Percentiles rank a stretch among this genome's conserved stretches.
Evolutionary conservation across 148 eudicot species (phyloP).

Genomic region (Rhododendron ferrugineum): DNA sequence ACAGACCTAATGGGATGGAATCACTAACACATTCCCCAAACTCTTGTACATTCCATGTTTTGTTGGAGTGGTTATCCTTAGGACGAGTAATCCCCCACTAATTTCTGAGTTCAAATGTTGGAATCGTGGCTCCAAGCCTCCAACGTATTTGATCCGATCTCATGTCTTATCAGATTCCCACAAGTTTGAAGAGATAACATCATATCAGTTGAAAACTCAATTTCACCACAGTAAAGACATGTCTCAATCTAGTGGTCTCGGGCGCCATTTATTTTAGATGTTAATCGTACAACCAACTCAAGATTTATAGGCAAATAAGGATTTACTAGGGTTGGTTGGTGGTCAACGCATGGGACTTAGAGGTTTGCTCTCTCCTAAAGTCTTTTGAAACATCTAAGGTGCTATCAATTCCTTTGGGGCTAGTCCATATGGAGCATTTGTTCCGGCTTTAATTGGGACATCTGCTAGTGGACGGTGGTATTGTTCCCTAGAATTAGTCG

Average conservation of each 20-base stretch:
- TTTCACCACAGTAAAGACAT: not conserved
- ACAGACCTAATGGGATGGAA: not conserved
- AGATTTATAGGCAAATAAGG: not conserved
- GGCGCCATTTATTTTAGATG: not conserved
- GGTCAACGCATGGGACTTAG: not conserved
- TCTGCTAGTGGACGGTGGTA: not conserved
- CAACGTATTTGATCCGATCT: not conserved
- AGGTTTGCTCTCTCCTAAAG: not conserved
- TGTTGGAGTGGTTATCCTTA: not conserved
- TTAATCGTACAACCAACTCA: not conserved
- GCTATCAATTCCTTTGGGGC: not conserved
- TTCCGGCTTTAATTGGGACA: not conserved
- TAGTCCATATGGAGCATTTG: not conserved
- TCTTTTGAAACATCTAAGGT: not conserved
- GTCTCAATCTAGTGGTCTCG: not conserved
- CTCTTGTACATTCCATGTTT: not conserved
- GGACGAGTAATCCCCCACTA: not conserved
- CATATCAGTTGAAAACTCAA: not conserved
- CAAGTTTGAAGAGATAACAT: not conserved
- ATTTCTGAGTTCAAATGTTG: not conserved
- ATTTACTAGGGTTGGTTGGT: too few species aligned
- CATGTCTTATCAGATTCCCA: not conserved
- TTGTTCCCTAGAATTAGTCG: not conserved
- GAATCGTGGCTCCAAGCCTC: not conserved
- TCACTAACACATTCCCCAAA: not conserved